phyloP scores from a whole-genome alignment of 768 basidiomycete genomes.

The Panaeolus papilionaceus region DNA sequence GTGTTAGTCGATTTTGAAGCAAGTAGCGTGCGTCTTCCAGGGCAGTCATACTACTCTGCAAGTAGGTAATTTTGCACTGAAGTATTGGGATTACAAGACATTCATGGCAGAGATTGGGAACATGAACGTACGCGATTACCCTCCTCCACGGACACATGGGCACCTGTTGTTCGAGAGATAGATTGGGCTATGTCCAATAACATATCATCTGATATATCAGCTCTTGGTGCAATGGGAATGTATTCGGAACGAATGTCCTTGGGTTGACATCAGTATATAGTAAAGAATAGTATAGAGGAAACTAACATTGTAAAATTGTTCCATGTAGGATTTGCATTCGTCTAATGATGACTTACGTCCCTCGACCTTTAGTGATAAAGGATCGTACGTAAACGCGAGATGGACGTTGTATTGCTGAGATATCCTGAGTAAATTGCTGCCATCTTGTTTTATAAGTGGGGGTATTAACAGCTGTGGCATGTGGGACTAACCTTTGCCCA shows the following conservation, averaged over 20 bases:
- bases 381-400: slow-evolving; percentile 60
- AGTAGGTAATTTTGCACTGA: slow-evolving; percentile 7
- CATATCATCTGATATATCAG: slow-evolving; percentile 34
- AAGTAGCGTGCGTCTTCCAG: background rate
- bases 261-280: slow-evolving; percentile 19
- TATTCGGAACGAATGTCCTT: slow-evolving; percentile 47
- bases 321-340: slow-evolving; percentile 52
- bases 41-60: background rate
- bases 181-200: slow-evolving; percentile 55
- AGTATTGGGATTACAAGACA: background rate
- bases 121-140: slow-evolving; percentile 22
- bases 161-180: slow-evolving; percentile 73
- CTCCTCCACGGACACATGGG: slow-evolving; percentile 61
- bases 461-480: background rate
- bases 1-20: slow-evolving; percentile 7
- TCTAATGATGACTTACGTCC: slow-evolving; percentile 60
- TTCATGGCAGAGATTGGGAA: background rate
- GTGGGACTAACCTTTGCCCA: slow-evolving; percentile 65
- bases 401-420: slow-evolving; percentile 68
- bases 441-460: slow-evolving; percentile 52
- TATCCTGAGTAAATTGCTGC: slow-evolving; percentile 61
- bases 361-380: slow-evolving; percentile 64
- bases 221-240: slow-evolving; percentile 35
- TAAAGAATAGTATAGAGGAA: background rate
- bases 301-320: slow-evolving; percentile 55